Conservation (phyloP, 768 basidiomycete genomes). For the Ramaria rubella region DNA sequence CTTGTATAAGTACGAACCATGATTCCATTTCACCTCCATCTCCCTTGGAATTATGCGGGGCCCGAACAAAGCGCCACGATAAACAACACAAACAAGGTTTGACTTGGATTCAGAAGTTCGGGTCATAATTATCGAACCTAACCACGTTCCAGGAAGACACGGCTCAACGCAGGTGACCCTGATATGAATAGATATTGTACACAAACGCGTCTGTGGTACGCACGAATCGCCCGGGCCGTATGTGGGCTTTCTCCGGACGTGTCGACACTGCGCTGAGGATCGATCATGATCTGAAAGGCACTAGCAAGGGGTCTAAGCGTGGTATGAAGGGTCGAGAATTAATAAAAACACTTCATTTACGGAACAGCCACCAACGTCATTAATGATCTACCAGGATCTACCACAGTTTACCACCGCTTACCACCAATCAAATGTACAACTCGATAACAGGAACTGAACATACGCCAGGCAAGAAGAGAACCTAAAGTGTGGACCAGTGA, state of each 20-base stretch:
- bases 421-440: too few species aligned
- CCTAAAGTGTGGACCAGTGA: too few species aligned
- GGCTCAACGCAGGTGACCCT: constrained; percentile 1
- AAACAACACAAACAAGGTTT: background rate
- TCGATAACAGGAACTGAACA: too few species aligned
- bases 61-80: too few species aligned
- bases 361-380: background rate
- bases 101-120: background rate
- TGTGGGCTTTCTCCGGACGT: background rate
- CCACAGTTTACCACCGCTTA: background rate
- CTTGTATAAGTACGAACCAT: too few species aligned
- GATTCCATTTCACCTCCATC: too few species aligned
- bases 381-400: background rate
- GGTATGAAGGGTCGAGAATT: too few species aligned
- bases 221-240: background rate
- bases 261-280: background rate
- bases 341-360: background rate
- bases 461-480: background rate
- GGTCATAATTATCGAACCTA: background rate
- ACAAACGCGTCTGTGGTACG: background rate
- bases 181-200: background rate
- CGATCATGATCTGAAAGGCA: background rate
- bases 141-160: background rate
- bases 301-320: background rate
- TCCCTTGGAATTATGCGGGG: too few species aligned